These are phyloP conservation scores for Erodium moschatum DNA, from an alignment of 441 rosid species.

Conservation along the genomic window DNA sequence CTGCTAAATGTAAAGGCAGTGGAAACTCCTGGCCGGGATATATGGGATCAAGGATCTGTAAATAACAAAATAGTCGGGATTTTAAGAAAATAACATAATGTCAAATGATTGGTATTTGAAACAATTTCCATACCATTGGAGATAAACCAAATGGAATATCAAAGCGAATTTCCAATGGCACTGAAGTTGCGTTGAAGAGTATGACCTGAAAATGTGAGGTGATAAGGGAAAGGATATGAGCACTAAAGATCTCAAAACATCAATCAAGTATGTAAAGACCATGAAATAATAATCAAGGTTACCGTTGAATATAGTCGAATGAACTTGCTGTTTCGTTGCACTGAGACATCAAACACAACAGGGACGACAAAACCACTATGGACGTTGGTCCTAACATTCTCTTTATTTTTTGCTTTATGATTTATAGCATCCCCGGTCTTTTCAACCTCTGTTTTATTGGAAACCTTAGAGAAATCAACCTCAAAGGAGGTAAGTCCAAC, in stretches of 20 bases:
- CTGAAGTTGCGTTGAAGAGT: conserved; percentile 63
- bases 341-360: conserved; percentile 84
- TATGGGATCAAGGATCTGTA: conserved; percentile 83
- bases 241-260: conserved; percentile 14
- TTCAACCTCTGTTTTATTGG: conserved; percentile 21
- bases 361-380: conserved; percentile 64
- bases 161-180: conserved; percentile 82
- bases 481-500: conserved; percentile 77
- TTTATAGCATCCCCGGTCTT: conserved; percentile 27
- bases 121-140: conserved; percentile 55
- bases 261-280: conserved; percentile 12
- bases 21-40: conserved; percentile 88
- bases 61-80: conserved; percentile 15
- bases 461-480: conserved; percentile 74
- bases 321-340: conserved; percentile 76
- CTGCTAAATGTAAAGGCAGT: conserved; percentile 86
- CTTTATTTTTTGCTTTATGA: conserved; percentile 28
- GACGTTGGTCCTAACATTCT: conserved; percentile 29
- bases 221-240: conserved; percentile 8
- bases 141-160: conserved; percentile 94
- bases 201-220: conserved; percentile 54
- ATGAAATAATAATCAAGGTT: conserved; percentile 11
- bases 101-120: not conserved
- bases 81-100: conserved; percentile 14
- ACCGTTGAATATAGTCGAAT: conserved; percentile 84